Percentiles rank a stretch among this genome's conserved stretches.
Conservation (phyloP, 1,284 basidiomycete genomes). For the Mycosarcoma maydis region DNA sequence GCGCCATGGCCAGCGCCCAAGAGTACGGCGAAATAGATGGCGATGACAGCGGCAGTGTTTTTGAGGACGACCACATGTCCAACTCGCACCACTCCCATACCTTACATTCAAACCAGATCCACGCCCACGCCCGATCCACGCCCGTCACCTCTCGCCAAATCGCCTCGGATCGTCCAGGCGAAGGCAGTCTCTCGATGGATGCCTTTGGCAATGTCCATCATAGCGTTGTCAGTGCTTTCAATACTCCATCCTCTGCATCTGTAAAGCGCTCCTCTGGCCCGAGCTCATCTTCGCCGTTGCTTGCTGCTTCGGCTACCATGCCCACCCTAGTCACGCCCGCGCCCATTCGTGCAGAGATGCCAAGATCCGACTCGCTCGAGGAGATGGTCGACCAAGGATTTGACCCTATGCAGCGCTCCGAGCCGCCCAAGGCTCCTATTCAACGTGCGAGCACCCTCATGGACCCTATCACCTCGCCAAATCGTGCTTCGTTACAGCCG, state of each 20-base stretch:
- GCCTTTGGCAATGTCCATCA: conserved; percentile 21
- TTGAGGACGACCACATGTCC: conserved; percentile 39
- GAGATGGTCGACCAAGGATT: conserved; percentile 42
- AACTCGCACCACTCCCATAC: conserved; percentile 38
- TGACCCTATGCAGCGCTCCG: conserved; percentile 9
- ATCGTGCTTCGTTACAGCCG: conserved; percentile 1
- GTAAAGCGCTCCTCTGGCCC: neutral
- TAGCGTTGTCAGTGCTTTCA: conserved; percentile 12
- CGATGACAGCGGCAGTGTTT: conserved; percentile 32
- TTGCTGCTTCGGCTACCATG: conserved; percentile 38
- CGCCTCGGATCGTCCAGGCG: conserved; percentile 43
- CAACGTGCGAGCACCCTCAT: conserved; percentile 33
- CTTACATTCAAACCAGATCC: neutral
- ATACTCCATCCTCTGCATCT: neutral
- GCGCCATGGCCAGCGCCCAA: conserved; percentile 56
- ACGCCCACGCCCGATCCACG: conserved; percentile 20
- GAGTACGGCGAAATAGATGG: conserved; percentile 20
- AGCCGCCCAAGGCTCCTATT: conserved; percentile 5
- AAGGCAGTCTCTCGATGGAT: conserved; percentile 55
- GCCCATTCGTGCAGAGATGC: conserved; percentile 41
- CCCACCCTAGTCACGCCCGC: conserved; percentile 41
- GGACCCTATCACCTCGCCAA: conserved; percentile 14
- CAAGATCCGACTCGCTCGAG: conserved; percentile 42
- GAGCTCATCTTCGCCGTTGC: conserved; percentile 9
- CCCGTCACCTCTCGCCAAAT: conserved; percentile 27